Evolutionary conservation across 2,329 filamentous ascomycete species (phyloP).

Genomic region (Colletotrichum sp.): DNA sequence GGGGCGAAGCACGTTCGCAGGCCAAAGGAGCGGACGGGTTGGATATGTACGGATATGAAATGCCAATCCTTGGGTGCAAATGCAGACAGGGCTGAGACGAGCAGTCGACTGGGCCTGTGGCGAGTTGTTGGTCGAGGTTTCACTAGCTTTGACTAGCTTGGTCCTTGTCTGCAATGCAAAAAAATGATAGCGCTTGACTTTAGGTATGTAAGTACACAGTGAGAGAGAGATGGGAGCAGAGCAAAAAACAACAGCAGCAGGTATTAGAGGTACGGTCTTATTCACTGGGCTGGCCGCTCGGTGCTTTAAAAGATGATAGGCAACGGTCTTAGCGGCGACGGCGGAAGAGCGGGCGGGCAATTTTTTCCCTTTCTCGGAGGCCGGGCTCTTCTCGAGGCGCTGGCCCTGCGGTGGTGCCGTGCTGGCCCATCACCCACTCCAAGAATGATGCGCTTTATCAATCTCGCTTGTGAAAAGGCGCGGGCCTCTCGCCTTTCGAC

Average conservation of each 20-base stretch:
- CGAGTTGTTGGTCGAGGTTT: constrained; percentile 18
- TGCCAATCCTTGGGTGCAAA: constrained; percentile 6
- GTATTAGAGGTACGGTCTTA: neutral
- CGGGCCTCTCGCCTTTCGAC: constrained; percentile 21
- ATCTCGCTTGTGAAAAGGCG: constrained; percentile 22
- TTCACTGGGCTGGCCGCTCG: neutral
- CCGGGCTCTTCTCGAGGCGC: neutral
- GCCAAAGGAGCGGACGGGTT: neutral
- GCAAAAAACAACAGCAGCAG: neutral
- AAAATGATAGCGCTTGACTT: neutral
- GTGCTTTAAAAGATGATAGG: neutral
- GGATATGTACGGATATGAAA: neutral
- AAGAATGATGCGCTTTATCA: constrained; percentile 22
- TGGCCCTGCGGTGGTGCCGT: neutral
- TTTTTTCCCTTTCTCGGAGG: constrained; percentile 5
- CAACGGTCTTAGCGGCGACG: constrained; percentile 14
- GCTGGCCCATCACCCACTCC: neutral
- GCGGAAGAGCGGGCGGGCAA: constrained; percentile 6
- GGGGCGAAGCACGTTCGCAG: neutral
- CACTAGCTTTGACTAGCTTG: constrained; percentile 17
- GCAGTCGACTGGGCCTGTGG: constrained; percentile 6
- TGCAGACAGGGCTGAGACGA: constrained; percentile 18
- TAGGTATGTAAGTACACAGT: neutral
- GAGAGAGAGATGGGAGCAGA: neutral
- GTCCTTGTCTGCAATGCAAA: constrained; percentile 16